Conservation (phyloP, 2,329 filamentous ascomycete species). For the Periconia sp. region DNA sequence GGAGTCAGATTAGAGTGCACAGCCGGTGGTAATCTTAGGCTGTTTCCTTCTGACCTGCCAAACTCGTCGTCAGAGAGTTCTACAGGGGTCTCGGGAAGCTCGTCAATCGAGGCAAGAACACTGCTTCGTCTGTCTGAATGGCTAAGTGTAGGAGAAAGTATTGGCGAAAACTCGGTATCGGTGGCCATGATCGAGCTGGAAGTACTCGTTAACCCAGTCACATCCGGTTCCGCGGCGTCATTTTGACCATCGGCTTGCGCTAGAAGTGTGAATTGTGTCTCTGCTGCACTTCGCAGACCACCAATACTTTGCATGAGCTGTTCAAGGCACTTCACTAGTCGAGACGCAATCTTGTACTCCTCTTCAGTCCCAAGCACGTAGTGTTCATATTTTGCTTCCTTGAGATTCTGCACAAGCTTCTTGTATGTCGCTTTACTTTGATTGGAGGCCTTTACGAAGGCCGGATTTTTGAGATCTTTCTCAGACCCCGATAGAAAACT, state of each 20-base stretch:
- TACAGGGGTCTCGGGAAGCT: conserved; percentile 45
- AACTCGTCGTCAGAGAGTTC: conserved; percentile 39
- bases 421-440: conserved; percentile 72
- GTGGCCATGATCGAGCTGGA: conserved; percentile 31
- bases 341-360: conserved; percentile 78
- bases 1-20: conserved; percentile 57
- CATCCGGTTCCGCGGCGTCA: conserved; percentile 20
- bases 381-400: conserved; percentile 89
- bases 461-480: conserved; percentile 71
- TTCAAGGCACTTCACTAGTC: conserved; percentile 83
- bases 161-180: conserved; percentile 28
- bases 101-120: conserved; percentile 51
- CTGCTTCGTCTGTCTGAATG: conserved; percentile 39
- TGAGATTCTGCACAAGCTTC: conserved; percentile 75
- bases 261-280: conserved; percentile 85
- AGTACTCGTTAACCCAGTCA: conserved; percentile 22
- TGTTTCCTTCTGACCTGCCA: conserved; percentile 12
- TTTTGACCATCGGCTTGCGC: conserved; percentile 60
- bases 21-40: conserved; percentile 27
- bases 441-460: conserved; percentile 67
- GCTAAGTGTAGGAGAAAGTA: conserved; percentile 38
- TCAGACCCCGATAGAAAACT: conserved; percentile 86
- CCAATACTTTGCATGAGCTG: conserved; percentile 86
- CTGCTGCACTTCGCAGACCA: conserved; percentile 85
- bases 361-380: conserved; percentile 80